Evolutionary conservation across 1,284 basidiomycete genomes (phyloP), one percentile per base, ranked within the genome.

Genomic region (Heterobasidion irregulare): DNA sequence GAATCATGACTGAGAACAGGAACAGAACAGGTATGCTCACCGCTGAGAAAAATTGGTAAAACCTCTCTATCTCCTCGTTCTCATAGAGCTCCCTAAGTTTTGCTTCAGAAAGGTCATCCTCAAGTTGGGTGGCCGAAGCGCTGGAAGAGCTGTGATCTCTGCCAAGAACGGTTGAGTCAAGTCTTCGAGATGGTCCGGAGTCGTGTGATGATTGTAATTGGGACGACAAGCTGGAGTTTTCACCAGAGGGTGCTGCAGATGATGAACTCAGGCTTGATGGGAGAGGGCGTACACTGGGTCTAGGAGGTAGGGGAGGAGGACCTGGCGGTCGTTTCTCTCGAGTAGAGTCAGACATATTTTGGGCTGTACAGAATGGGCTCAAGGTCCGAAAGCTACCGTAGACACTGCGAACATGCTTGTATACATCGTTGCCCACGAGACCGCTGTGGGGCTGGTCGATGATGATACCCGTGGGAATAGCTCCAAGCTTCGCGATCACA

Each of bases 1-100:
- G 18, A 7, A 43, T 66, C 46, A 32, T 19, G 18, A 16, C 15
- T 47, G 6, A 4, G 15, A 16, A 6, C 0, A 26, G 26, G 26
- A 26, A 26, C 26, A 26, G 26, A 26, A 26, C 46, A 15, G 15
- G 26, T 10, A 19, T 6, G 18, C 75, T 62, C 63, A 84, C 83
- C 47, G 74, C 69, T 46, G 80, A 77, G 66, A 86, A 86, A 19
- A 84, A 62, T 43, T 70, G 64, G 33, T 85, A 65, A 62, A 81
- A 84, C 33, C 79, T 69, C 45, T 82, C 74, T 26, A 84, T 78
- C 66, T 86, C 82, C 64, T 84, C 82, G 53, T 77, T 73, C 34
- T 86, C 82, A 57, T 83, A 84, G 32, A 81, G 59, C 53, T 78
- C 74, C 44, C 82, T 69, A 19, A 85, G 70, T 59, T 82, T 70